Base-by-base conservation (phyloP, 306 rosid species). In the Vicia sativa region DNA sequence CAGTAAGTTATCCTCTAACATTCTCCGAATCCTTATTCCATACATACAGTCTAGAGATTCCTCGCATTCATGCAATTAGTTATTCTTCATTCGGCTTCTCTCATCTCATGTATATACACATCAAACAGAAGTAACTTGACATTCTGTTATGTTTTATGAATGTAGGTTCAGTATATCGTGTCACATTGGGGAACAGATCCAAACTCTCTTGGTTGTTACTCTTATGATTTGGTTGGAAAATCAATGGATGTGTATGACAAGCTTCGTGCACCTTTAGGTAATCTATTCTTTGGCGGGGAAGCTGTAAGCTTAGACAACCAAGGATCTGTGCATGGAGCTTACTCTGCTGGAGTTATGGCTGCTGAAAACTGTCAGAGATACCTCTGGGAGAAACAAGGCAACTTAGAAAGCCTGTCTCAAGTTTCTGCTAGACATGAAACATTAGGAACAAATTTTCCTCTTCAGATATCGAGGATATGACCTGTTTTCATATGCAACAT, bases 131-230 rank as follows among this genome's bases (percentile, higher is more conserved):
- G 29, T 59, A 68, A 29, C 62, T 75, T 59, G 14, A 79, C 59
- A 11, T 48, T 4, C 35, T 70, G 76, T 49, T 75, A 37, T 57
- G 76, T 65, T 77, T 68, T 43, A 77, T 18, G 26, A 11, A 69
- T 60, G 69, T 83, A 85, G 95, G 86, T 82, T 83, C 95, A 85
- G 57, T 81, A 85, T 86, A 91, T 88, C 15, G 84, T 86, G 44
- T 83, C 95, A 31, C 89, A 67, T 48, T 88, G 95, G 91, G 95
- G 95, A 71, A 85, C 89, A 31, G 95, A 88, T 77, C 84, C 65
- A 56, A 76, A 88, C 72, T 81, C 95, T 12, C 91, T 88, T 61
- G 95, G 95, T 26, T 88, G 87, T 65, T 88, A 88, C 67, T 78
- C 91, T 2, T 83, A 81, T 71, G 95, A 88, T 77, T 68, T 88